Base-by-base conservation (phyloP, 2,329 filamentous ascomycete species). In the Ophiostoma montium region DNA sequence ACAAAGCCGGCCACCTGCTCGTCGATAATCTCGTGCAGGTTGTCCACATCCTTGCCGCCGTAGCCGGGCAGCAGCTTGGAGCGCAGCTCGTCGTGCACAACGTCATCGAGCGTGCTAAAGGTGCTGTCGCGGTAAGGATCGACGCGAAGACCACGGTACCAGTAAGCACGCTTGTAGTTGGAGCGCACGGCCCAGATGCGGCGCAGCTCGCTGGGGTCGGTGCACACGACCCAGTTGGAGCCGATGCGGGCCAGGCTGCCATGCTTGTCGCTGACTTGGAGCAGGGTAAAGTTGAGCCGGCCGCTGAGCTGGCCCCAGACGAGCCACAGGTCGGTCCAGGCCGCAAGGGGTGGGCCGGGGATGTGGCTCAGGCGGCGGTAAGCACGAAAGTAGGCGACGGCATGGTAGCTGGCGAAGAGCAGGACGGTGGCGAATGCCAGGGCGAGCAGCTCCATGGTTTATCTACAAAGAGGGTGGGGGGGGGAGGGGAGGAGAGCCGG, bases 61-160 rank as follows among this genome's bases (percentile, higher is more conserved):
- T 60, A 61, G 1, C 57, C 59, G 0, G 56, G 56, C 19, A 54
- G 23, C 23, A 65, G 46, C 65, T 67, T 50, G 57, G 59, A 54
- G 65, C 73, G 48, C 63, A 60, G 54, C 10, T 39, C 47, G 18
- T 57, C 56, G 57, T 76, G 75, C 18, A 63, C 60, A 15, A 61
- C 61, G 48, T 70, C 69, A 53, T 78, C 66, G 30, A 66, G 64
- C 30, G 69, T 66, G 3, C 69, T 71, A 49, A 77, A 66, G 16
- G 73, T 64, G 54, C 70, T 74, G 58, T 76, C 68, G 16, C 65
- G 63, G 36, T 68, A 62, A 0, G 71, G 69, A 52, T 77, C 69
- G 52, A 79, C 62, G 12, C 68, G 66, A 52, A 75, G 62, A 2
- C 66, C 68, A 49, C 70, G 65, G 55, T 74, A 74, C 67, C 67